Percentiles rank a stretch among this genome's conserved stretches.
Conservation (phyloP, 2,329 filamentous ascomycete species). For the Nakataea oryzae region DNA sequence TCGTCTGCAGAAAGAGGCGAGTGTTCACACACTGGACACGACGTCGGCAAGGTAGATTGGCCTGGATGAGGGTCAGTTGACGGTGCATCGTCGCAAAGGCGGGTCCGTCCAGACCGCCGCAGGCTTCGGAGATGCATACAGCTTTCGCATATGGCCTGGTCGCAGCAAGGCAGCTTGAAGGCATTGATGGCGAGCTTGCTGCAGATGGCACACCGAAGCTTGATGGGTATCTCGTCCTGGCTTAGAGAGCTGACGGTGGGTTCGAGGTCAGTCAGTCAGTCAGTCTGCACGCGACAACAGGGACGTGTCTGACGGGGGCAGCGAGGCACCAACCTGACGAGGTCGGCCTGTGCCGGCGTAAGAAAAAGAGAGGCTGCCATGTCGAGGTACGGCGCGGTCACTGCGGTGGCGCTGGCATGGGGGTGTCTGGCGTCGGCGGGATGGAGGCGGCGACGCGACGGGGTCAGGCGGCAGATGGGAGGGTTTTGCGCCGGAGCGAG, state of each 20-base stretch:
- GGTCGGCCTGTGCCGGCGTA: constrained; percentile 44
- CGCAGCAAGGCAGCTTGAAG: constrained; percentile 86
- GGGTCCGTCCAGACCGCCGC: background rate
- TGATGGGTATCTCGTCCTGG: constrained; percentile 85
- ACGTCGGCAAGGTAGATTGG: constrained; percentile 63
- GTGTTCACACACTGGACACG: constrained; percentile 90
- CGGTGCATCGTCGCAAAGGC: background rate
- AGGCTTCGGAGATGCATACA: constrained; percentile 45
- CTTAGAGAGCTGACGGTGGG: constrained; percentile 51
- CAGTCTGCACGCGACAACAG: background rate
- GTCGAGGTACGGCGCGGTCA: constrained; percentile 2
- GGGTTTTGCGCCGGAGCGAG: background rate
- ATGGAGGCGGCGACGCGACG: background rate
- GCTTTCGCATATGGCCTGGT: constrained; percentile 82
- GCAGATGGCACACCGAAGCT: constrained; percentile 89
- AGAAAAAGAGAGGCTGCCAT: constrained; percentile 14
- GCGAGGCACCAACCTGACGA: constrained; percentile 38
- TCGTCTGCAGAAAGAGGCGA: constrained; percentile 76
- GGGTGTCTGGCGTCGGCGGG: background rate
- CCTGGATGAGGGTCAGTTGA: constrained; percentile 6
- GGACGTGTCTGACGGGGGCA: background rate
- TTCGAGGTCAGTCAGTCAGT: constrained; percentile 4
- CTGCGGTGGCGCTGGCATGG: background rate
- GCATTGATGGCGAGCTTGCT: constrained; percentile 85
- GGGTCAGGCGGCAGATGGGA: background rate